phyloP scores from a whole-genome alignment of 2,329 filamentous ascomycete species.

The Apiospora sp. region DNA sequence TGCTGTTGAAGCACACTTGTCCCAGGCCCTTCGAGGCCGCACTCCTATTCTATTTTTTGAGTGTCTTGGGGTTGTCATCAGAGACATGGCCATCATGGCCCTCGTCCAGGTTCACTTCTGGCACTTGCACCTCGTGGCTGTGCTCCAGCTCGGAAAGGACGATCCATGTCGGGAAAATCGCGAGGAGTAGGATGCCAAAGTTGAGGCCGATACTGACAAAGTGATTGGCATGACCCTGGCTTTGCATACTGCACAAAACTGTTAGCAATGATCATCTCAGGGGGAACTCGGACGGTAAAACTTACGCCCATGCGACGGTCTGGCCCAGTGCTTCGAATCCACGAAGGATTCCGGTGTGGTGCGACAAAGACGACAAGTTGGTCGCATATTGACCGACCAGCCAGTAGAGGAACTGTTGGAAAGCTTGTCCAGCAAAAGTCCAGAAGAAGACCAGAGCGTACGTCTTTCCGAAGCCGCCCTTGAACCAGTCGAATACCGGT shows the following conservation, averaged over 20 bases:
- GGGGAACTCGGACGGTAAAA: conserved; percentile 4
- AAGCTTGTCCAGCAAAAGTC: conserved; percentile 42
- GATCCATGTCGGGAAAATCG: conserved; percentile 41
- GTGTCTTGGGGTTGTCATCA: conserved; percentile 3
- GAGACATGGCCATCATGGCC: conserved; percentile 17
- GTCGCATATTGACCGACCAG: conserved; percentile 44
- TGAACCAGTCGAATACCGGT: conserved; percentile 44
- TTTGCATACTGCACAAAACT: conserved; percentile 38
- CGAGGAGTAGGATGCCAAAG: conserved; percentile 41
- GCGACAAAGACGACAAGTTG: conserved; percentile 41
- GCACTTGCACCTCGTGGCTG: conserved; percentile 37
- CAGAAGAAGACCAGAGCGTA: conserved; percentile 42
- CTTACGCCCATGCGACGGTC: conserved; percentile 44
- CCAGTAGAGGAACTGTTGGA: conserved; percentile 45
- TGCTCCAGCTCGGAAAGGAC: conserved; percentile 42
- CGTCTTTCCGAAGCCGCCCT: conserved; percentile 38
- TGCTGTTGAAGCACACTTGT: conserved; percentile 13
- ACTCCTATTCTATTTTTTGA: conserved; percentile 8
- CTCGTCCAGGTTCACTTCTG: conserved; percentile 12
- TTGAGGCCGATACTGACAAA: conserved; percentile 44
- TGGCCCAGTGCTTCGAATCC: conserved; percentile 43
- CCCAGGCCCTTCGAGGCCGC: neutral
- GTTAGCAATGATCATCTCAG: neutral
- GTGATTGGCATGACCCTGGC: conserved; percentile 42
- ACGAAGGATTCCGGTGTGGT: conserved; percentile 42